Conservation (phyloP, 352 stramenopile genomes). For the Globisporangium abappressorium region DNA sequence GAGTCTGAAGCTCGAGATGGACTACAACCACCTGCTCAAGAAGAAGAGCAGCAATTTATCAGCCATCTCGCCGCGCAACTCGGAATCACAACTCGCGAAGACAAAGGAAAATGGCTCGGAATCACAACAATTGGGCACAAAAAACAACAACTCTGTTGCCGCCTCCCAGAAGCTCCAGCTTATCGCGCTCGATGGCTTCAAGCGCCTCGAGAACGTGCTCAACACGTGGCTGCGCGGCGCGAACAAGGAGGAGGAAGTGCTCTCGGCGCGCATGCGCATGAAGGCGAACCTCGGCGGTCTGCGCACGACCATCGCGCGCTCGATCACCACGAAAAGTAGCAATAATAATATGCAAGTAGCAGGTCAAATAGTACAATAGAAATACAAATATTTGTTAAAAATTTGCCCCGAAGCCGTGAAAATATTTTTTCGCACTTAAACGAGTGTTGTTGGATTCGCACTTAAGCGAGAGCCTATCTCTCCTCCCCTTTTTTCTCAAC, state of each 20-base stretch:
- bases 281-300: slow-evolving; percentile 17
- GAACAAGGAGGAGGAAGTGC: slow-evolving; percentile 11
- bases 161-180: slow-evolving; percentile 6
- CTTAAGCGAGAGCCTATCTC: background rate
- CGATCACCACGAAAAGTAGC: slow-evolving; percentile 12
- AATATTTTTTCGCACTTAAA: background rate
- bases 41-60: background rate
- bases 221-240: slow-evolving; percentile 13
- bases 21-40: slow-evolving; percentile 35
- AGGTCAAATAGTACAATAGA: too few relatives aligned
- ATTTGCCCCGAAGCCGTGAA: too few relatives aligned
- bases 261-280: slow-evolving; percentile 11
- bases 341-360: background rate
- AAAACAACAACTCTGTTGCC: background rate
- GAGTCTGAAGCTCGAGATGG: slow-evolving; percentile 42
- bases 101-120: background rate
- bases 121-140: background rate
- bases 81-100: background rate
- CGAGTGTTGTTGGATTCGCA: background rate
- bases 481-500: slow-evolving; percentile 1
- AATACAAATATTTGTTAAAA: too few relatives aligned
- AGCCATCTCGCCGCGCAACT: background rate
- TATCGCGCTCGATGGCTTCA: slow-evolving; percentile 15
- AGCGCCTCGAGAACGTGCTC: slow-evolving; percentile 17
- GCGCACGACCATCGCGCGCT: slow-evolving; percentile 17